Evolutionary conservation across 1,284 basidiomycete genomes (phyloP), one percentile per base, ranked within the genome.

Genomic region (Microbotryum silenes-acaulis): DNA sequence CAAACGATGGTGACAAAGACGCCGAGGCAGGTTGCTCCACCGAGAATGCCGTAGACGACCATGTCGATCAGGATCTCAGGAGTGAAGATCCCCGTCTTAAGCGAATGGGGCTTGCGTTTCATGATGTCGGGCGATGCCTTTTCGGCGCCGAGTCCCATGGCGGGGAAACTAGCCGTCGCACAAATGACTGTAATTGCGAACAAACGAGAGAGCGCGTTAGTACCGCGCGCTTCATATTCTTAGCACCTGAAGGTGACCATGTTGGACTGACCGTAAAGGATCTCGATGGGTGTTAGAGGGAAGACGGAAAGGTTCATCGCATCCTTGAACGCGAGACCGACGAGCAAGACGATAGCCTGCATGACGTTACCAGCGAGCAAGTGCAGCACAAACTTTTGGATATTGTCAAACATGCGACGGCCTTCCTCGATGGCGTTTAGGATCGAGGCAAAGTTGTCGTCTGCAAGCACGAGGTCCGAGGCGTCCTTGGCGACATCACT

Each of bases 391-490:
- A 77, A 77, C 53, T 74, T 72, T 25, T 66, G 62, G 56, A 76
- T 75, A 65, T 75, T 76, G 64, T 72, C 46, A 44, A 51, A 78
- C 57, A 81, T 70, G 51, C 78, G 77, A 56, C 85, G 81, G 27
- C 85, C 85, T 71, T 86, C 84, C 62, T 80, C 77, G 67, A 87
- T 81, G 12, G 85, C 85, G 60, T 81, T 80, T 23, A 81, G 81
- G 69, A 87, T 86, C 25, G 82, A 83, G 48, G 83, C 82, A 72
- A 87, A 87, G 76, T 87, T 86, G 76, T 87, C 84, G 71, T 86
- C 83, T 37, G 82, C 81, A 56, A 87, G 76, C 1, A 87, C 84
- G 54, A 87, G 77, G 72, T 85, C 83, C 20, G 82, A 79, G 7
- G 78, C 78, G 61, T 65, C 81, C 71, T 83, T 83, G 47, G 85